These are phyloP conservation scores for Albizia julibrissin DNA, from an alignment of 306 rosid species.

Conservation along the genomic window DNA sequence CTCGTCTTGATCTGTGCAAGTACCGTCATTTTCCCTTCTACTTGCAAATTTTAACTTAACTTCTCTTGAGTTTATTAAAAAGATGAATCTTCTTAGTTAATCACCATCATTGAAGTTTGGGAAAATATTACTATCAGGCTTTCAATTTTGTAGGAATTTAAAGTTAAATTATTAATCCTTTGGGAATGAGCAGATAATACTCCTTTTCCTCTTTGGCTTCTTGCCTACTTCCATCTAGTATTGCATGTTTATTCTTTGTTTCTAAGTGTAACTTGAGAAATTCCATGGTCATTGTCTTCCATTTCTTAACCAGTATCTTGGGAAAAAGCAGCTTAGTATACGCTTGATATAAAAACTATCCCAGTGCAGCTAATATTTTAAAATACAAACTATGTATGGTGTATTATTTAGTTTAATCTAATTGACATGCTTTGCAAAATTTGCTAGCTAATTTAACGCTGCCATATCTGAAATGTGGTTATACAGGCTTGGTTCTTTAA, in stretches of 20 bases:
- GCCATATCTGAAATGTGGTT: constrained; percentile 29
- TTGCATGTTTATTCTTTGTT: constrained; percentile 3
- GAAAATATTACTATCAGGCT: not conserved
- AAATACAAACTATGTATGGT: not conserved
- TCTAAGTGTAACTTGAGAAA: not conserved
- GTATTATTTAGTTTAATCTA: not conserved
- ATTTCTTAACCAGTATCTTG: constrained; percentile 12
- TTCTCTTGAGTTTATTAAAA: constrained; percentile 17
- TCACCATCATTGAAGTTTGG: not conserved
- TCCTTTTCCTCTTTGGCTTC: not conserved
- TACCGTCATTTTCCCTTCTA: constrained; percentile 40
- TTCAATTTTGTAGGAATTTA: not conserved
- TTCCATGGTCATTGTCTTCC: not conserved
- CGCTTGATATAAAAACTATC: constrained; percentile 4
- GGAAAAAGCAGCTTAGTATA: constrained; percentile 1
- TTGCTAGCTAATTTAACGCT: constrained; percentile 21
- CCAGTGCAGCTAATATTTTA: not conserved
- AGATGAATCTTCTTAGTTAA: constrained; percentile 7
- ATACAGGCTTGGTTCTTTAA: constrained; percentile 93
- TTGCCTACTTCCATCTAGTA: not conserved
- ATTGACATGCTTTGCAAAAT: not conserved
- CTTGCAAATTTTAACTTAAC: constrained; percentile 24
- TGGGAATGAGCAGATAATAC: not conserved
- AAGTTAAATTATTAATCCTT: not conserved
- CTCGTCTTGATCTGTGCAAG: constrained; percentile 99